These are phyloP conservation scores for Conticribra guillardii DNA, from an alignment of 108 stramenopile genomes.

Conservation along the genomic window DNA sequence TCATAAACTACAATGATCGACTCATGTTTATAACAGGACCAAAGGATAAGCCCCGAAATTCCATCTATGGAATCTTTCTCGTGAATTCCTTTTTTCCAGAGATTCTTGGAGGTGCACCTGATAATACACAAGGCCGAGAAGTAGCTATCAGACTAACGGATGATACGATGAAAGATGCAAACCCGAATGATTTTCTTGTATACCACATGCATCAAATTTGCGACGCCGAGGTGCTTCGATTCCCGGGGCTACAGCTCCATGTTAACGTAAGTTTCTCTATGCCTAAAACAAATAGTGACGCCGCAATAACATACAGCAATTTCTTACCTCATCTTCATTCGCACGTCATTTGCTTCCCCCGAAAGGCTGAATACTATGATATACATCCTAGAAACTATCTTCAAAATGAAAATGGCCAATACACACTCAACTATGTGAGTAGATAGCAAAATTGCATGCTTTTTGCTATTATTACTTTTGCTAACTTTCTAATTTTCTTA, in stretches of 20 bases:
- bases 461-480: too few relatives aligned
- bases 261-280: conserved; percentile 11
- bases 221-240: conserved; percentile 25
- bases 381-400: conserved; percentile 1
- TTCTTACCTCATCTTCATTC: too few relatives aligned
- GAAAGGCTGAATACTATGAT: conserved; percentile 8
- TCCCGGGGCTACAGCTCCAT: conserved; percentile 30
- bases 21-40: too few relatives aligned
- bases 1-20: neutral
- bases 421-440: conserved; percentile 1
- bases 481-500: too few relatives aligned
- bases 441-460: too few relatives aligned
- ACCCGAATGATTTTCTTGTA: conserved; percentile 25
- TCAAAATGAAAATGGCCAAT: conserved; percentile 10
- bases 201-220: conserved; percentile 37
- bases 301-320: too few relatives aligned
- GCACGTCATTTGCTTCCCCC: neutral
- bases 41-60: neutral
- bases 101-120: conserved; percentile 10
- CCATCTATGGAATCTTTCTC: conserved; percentile 16
- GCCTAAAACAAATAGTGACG: neutral
- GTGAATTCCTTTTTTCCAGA: conserved; percentile 24
- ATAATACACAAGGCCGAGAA: neutral
- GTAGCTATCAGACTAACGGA: conserved; percentile 19
- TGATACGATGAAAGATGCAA: conserved; percentile 9